Conservation (phyloP, 129 eudicot genomes). For the Arctium lappa region DNA sequence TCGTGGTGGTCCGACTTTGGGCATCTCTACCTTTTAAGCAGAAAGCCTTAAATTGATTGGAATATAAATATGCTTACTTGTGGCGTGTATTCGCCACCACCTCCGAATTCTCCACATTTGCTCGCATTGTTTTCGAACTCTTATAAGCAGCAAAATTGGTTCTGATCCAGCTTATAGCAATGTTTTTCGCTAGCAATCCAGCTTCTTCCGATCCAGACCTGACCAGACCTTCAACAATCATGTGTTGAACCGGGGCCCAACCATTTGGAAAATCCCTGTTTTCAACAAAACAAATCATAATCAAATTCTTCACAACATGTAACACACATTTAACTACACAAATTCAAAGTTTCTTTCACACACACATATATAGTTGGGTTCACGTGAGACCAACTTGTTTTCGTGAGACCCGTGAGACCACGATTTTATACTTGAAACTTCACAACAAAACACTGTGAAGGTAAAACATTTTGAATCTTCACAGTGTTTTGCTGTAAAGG, state of each 20-base stretch:
- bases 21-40: background rate
- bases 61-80: conserved; percentile 56
- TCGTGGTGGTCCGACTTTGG: background rate
- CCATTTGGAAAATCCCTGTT: conserved; percentile 98
- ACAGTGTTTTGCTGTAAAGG: too few relatives aligned
- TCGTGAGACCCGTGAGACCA: too few relatives aligned
- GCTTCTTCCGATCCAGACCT: conserved; percentile 60
- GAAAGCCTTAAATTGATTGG: background rate
- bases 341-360: background rate
- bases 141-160: conserved; percentile 70
- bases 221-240: conserved; percentile 78
- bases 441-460: too few relatives aligned
- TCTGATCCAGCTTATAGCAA: conserved; percentile 74
- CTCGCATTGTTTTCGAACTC: conserved; percentile 54
- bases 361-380: background rate
- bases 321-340: background rate
- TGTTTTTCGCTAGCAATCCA: conserved; percentile 58
- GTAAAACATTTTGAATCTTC: too few relatives aligned
- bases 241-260: conserved; percentile 94
- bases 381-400: too few relatives aligned
- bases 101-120: conserved; percentile 79
- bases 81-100: conserved; percentile 91
- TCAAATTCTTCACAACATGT: background rate
- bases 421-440: too few relatives aligned
- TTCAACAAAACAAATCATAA: background rate